Evolutionary conservation across 164 flowering plant genomes (phyloP), one percentile per base, ranked within the genome.

Genomic region (Piper betle): DNA sequence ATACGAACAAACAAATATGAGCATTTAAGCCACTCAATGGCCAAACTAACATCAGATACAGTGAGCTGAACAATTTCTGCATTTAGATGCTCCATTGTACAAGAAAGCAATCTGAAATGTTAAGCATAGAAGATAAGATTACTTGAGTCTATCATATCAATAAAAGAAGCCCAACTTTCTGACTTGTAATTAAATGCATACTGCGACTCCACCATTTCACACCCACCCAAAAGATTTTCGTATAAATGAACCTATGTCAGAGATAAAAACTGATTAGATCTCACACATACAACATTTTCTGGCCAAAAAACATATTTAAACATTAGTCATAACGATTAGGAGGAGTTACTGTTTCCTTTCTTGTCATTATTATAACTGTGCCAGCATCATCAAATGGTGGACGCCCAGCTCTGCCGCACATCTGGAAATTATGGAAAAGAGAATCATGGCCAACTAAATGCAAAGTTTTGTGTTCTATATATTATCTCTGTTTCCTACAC

Each of bases 321-420:
- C 33, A 25, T 25, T 25, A 25, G 33, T 25, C 39, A 12, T 52
- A 53, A 7, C 5, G 20, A 25, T 50, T 9, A 52, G 52, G 19
- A 15, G 52, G 42, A 53, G 15, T 62, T 73, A 94, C 99, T 33
- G 96, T 91, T 75, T 87, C 97, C 73, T 72, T 85, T 80, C 93
- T 85, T 73, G 97, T 94, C 99, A 94, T 94, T 70, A 94, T 91
- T 64, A 91, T 80, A 68, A 87, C 97, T 73, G 72, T 75, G 72
- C 99, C 97, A 58, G 96, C 85, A 74, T 91, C 96, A 75, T 88
- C 97, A 75, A 94, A 94, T 56, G 97, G 97, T 62, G 99, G 97
- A 62, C 96, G 86, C 16, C 97, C 97, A 61, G 97, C 99, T 74
- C 97, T 84, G 58, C 99, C 99, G 70, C 85, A 79, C 99, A 94